A percentile compares a stretch with the other conserved stretches of the same genome.
These are phyloP conservation scores for Hygrophorus pudorinus DNA, from an alignment of 768 basidiomycete genomes.

Conservation along the genomic window DNA sequence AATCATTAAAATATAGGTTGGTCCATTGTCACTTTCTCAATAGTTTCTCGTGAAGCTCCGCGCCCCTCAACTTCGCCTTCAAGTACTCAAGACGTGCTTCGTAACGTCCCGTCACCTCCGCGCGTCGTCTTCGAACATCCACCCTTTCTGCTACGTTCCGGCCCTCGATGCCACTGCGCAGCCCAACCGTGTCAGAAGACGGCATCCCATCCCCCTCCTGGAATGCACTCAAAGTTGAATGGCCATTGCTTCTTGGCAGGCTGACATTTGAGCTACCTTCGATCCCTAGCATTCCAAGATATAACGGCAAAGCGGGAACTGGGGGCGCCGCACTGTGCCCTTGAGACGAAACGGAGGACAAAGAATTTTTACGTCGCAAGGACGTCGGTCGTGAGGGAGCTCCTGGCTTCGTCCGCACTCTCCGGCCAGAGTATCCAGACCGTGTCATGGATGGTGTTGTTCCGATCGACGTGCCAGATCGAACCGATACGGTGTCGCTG, in stretches of 20 bases:
- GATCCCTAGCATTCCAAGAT: no score
- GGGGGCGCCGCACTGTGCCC: neutral
- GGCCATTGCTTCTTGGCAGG: neutral
- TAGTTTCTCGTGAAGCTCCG: conserved; percentile 51
- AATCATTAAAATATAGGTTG: neutral
- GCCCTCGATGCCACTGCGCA: no score
- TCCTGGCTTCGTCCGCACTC: conserved; percentile 15
- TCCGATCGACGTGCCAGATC: conserved; percentile 31
- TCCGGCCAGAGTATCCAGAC: conserved; percentile 24
- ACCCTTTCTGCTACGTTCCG: conserved; percentile 45
- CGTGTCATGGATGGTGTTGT: conserved; percentile 33
- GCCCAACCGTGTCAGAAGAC: no score
- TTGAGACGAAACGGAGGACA: conserved; percentile 47
- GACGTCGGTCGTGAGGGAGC: conserved; percentile 19
- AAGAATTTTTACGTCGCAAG: conserved; percentile 34
- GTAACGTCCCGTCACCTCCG: conserved; percentile 61
- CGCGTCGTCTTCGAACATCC: conserved; percentile 55
- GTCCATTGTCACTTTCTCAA: conserved; percentile 23
- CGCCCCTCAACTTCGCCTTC: conserved; percentile 63
- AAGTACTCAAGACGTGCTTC: conserved; percentile 65
- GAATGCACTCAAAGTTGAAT: neutral
- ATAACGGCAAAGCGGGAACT: neutral
- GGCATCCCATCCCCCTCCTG: conserved; percentile 1
- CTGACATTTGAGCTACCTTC: no score
- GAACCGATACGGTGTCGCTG: conserved; percentile 31